A percentile compares a stretch with the other conserved stretches of the same genome.
Evolutionary conservation across 2,329 filamentous ascomycete genomes (phyloP).

Genomic region (Pseudogymnoascus sp.): DNA sequence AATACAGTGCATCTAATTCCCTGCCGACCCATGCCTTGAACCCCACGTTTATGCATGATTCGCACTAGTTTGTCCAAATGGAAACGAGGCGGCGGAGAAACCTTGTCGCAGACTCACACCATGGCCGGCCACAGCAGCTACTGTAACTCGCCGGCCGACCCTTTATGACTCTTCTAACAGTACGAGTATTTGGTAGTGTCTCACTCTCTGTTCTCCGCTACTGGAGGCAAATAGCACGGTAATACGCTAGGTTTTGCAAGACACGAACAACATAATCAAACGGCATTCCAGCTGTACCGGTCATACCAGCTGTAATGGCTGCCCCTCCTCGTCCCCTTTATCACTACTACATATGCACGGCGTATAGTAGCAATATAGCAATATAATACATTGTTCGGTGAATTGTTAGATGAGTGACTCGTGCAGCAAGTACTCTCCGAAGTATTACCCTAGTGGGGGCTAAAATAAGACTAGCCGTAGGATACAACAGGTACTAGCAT

Average conservation of each 20-base stretch:
- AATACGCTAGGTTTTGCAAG: not conserved
- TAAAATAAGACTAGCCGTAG: not conserved
- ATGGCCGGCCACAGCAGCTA: not conserved
- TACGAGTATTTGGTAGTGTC: not conserved
- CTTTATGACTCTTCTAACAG: not conserved
- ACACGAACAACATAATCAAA: not conserved
- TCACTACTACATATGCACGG: not conserved
- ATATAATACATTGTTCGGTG: not conserved
- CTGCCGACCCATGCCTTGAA: constrained; percentile 1
- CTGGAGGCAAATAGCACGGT: not conserved
- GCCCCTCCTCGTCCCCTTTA: not conserved
- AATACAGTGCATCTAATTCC: not conserved
- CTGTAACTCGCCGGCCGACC: not conserved
- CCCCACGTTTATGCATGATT: constrained; percentile 7
- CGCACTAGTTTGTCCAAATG: not conserved
- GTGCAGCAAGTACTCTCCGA: not conserved
- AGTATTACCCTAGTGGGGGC: not conserved
- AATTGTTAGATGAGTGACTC: not conserved
- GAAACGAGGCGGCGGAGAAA: constrained; percentile 1
- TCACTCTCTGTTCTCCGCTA: not conserved
- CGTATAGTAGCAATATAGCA: not conserved
- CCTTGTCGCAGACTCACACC: not conserved
- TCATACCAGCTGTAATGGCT: not conserved
- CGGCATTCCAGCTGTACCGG: not conserved
- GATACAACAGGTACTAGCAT: not conserved